Evolutionary conservation across 2,329 filamentous ascomycete species (phyloP), one percentile per base, ranked within the genome.

Genomic region (Drechslerella dactyloides): DNA sequence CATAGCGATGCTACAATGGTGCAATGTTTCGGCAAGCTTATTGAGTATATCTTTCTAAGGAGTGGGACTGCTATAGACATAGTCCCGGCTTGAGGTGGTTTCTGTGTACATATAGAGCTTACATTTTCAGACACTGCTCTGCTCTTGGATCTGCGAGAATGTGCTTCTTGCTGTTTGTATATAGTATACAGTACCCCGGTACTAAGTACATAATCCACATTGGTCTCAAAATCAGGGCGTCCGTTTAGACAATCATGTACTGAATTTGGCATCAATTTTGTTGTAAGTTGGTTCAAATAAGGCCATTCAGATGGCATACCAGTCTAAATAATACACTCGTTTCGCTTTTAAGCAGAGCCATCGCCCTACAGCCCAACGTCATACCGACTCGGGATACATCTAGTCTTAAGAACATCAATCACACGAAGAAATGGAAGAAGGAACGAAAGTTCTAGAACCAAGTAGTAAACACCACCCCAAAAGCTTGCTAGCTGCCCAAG

Each of bases 401-500:
- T 33, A 33, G 8, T 33, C 27, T 33, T 4, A 33, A 4, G 8
- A 33, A 33, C 27, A 33, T 33, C n/a, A 33, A 33, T 33, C 8
- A 33, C 27, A 33, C n/a, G 27, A 33, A 33, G 27, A 4, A 17
- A 4, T 42, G n/a, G n/a, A n/a, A n/a, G n/a, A n/a, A 15, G 5
- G 3, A 42, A 42, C 5, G n/a, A 15, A 17, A 5, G 37, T 42
- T 42, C 37, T 42, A 15, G 37, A 42, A 17, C 15, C 33, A 13
- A 6, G 33, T 15, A 15, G 13, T 13, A 10, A 19, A 55, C 6
- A 35, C 21, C 21, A 35, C 24, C 17, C 35, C 21, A 40, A 57
- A 44, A 52, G 42, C 33, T 44, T 55, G 21, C 48, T 53, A 35
- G 17, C 13, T 44, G 62, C 35, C 59, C n/a, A 55, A 21, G 51